Base-by-base conservation (phyloP, 257 asterid genomes). In the Rauvolfia tetraphylla region DNA sequence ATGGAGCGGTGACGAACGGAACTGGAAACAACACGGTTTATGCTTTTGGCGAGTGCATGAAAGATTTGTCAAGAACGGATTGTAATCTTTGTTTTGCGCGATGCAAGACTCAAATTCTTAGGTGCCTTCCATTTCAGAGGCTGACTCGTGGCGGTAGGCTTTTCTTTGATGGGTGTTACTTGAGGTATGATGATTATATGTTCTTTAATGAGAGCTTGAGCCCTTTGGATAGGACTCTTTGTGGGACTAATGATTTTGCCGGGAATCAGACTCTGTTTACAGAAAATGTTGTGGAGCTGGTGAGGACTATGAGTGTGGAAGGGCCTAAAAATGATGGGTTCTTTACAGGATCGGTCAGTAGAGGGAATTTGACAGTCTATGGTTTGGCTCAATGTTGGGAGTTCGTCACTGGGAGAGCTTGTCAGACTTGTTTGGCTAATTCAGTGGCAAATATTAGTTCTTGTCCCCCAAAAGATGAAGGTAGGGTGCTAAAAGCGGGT, bases 311-410 rank as follows among this genome's bases (percentile, higher is more conserved):
- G 82, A 84, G 79, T 0, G 46, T 75, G 15, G 83, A 75, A 57
- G 97, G 87, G 71, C 69, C 79, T 29, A 83, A n/a, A 80, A 89
- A 82, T 78, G 91, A 82, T 58, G 92, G 93, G 41, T 91, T 86
- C 58, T 88, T 83, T 46, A 88, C 86, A 0, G 90, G 87, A 51
- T 74, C 15, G 23, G 88, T 82, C 56, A 73, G 29, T 33, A 73
- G 41, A 68, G 91, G 89, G 84, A 88, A 85, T 75, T 78, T 86
- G 84, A 84, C 86, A 0, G 95, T 91, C 77, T 89, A 84, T 51
- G 97, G 95, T 5, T 70, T 91, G 88, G 92, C 92, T 76, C 97
- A 91, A 78, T 91, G 95, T 80, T 91, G 97, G 97, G 88, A 88
- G 80, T 67, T 80, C 71, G 89, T 91, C 75, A 87, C 78, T 51